A percentile compares a stretch with the other conserved stretches of the same genome.
Conservation (phyloP, 2,329 filamentous ascomycete genomes). For the Epichloe bromicola region DNA sequence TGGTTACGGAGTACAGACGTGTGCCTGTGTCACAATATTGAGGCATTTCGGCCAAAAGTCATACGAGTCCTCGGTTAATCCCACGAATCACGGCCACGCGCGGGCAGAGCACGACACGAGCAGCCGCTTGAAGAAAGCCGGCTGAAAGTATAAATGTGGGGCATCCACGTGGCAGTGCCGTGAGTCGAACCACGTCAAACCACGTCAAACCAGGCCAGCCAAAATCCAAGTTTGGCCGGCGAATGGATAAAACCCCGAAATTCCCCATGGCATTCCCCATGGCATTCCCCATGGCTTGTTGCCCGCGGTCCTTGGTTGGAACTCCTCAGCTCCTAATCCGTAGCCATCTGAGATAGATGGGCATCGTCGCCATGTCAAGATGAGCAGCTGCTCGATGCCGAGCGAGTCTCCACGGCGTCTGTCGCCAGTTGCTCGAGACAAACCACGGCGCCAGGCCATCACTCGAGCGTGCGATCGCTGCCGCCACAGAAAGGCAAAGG, state of each 20-base stretch:
- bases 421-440: conserved; percentile 5
- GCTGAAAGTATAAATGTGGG: conserved; percentile 6
- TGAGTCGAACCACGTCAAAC: too few relatives aligned
- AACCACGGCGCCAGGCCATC: conserved; percentile 10
- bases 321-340: background rate
- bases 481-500: conserved; percentile 24
- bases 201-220: too few relatives aligned
- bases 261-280: background rate
- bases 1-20: too few relatives aligned
- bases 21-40: too few relatives aligned
- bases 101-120: too few relatives aligned
- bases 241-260: conserved; percentile 5
- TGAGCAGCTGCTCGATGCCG: conserved; percentile 7
- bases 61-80: too few relatives aligned
- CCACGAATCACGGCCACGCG: too few relatives aligned
- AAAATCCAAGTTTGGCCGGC: background rate
- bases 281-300: background rate
- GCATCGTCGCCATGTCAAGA: conserved; percentile 2
- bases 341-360: background rate
- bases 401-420: conserved; percentile 9
- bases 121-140: background rate
- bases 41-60: too few relatives aligned
- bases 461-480: conserved; percentile 23
- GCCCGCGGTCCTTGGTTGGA: background rate
- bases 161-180: conserved; percentile 3